phyloP scores from a whole-genome alignment of 2,329 filamentous ascomycete genomes.

The Colletotrichum paranaense region DNA sequence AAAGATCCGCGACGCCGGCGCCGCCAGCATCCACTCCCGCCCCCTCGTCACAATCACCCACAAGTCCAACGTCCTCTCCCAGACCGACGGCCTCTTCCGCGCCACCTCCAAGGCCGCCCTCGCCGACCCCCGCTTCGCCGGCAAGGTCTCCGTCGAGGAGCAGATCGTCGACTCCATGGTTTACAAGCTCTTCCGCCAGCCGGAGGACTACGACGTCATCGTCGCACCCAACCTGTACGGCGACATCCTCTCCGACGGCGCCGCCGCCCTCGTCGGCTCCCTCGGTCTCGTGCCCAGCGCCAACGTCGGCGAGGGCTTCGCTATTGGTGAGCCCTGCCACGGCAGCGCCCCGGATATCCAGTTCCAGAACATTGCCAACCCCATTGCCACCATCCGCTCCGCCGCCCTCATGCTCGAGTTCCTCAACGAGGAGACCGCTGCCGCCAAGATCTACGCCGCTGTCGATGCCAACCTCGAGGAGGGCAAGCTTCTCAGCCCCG shows the following conservation, averaged over 20 bases:
- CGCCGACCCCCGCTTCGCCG: constrained; percentile 69
- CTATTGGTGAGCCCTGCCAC: constrained; percentile 98
- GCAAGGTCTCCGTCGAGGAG: constrained; percentile 80
- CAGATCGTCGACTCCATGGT: constrained; percentile 99
- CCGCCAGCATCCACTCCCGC: constrained; percentile 69
- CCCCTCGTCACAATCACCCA: constrained; percentile 96
- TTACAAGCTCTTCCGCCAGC: constrained; percentile 98
- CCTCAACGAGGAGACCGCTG: constrained; percentile 85
- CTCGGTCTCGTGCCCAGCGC: constrained; percentile 93
- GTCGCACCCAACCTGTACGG: constrained; percentile 98
- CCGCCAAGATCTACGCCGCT: constrained; percentile 89
- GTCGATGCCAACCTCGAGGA: constrained; percentile 92
- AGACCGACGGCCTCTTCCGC: constrained; percentile 97
- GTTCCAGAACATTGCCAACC: constrained; percentile 93
- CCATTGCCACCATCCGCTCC: constrained; percentile 92
- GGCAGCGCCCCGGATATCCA: constrained; percentile 96
- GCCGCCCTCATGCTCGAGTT: constrained; percentile 97
- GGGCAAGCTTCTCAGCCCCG: constrained; percentile 84
- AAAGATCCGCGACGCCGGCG: constrained; percentile 74
- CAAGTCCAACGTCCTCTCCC: constrained; percentile 96
- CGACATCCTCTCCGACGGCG: constrained; percentile 95
- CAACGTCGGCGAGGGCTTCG: constrained; percentile 94
- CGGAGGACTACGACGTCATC: constrained; percentile 95
- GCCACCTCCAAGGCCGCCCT: constrained; percentile 81
- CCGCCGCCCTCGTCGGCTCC: constrained; percentile 87